Evolutionary conservation across 495 filamentous ascomycete genomes (phyloP).

Genomic region (Hyaloscypha bicolor): DNA sequence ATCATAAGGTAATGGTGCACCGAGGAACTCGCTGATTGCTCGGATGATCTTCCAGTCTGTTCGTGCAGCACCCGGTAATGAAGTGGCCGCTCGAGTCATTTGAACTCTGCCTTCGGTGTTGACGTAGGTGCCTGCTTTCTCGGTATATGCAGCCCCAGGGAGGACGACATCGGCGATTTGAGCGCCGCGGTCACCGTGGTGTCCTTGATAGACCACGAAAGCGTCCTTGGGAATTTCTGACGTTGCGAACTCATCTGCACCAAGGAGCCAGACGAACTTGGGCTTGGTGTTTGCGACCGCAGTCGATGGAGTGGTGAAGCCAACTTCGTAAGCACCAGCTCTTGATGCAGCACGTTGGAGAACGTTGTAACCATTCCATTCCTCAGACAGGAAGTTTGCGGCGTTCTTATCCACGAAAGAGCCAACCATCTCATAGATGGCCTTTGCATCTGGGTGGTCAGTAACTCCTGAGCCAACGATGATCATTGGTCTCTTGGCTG

Average conservation of each 20-base stretch:
- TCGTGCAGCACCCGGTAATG: slow-evolving; percentile 81
- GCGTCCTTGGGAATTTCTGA: slow-evolving; percentile 88
- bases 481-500: slow-evolving; percentile 94
- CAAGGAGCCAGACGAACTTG: slow-evolving; percentile 96
- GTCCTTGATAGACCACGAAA: slow-evolving; percentile 96
- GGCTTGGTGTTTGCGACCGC: slow-evolving; percentile 77
- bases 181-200: slow-evolving; percentile 93
- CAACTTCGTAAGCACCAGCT: slow-evolving; percentile 90
- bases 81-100: slow-evolving; percentile 85
- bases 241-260: slow-evolving; percentile 84
- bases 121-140: slow-evolving; percentile 95
- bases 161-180: slow-evolving; percentile 93
- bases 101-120: slow-evolving; percentile 97
- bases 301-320: slow-evolving; percentile 82
- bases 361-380: slow-evolving; percentile 98
- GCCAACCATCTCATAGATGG: slow-evolving; percentile 88
- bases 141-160: slow-evolving; percentile 92
- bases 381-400: slow-evolving; percentile 79
- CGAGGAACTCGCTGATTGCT: slow-evolving; percentile 88
- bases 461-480: slow-evolving; percentile 87
- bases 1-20: slow-evolving; percentile 85
- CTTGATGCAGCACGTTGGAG: slow-evolving; percentile 92
- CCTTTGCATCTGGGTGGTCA: slow-evolving; percentile 87
- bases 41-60: slow-evolving; percentile 99
- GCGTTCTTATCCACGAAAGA: slow-evolving; percentile 90